phyloP scores from a whole-genome alignment of 78 protist genomes.

The Bodo saltans region DNA sequence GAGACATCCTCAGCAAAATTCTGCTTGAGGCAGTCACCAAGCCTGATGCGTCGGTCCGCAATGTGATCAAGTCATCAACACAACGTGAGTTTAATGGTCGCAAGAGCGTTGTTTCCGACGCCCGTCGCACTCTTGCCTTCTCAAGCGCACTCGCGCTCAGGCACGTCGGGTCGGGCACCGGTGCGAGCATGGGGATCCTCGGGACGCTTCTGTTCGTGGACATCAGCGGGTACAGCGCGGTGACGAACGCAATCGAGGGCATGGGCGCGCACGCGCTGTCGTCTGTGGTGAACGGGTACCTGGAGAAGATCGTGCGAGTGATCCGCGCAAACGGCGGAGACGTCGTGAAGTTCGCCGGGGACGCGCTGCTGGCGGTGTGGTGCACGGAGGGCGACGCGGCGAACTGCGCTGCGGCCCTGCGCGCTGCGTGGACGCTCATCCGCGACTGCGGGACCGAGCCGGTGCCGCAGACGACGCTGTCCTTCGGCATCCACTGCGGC shows the following conservation, averaged over 20 bases:
- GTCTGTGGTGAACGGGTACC: not conserved
- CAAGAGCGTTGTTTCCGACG: too few relatives aligned
- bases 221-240: not conserved
- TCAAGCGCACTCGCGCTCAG: not conserved
- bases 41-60: too few relatives aligned
- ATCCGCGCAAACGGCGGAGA: not conserved
- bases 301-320: not conserved
- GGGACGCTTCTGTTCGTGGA: not conserved
- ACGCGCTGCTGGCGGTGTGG: not conserved
- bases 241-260: not conserved
- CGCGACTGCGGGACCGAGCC: not conserved
- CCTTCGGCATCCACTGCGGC: not conserved
- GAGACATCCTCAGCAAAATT: too few relatives aligned
- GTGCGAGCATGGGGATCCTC: not conserved
- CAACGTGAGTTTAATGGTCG: too few relatives aligned
- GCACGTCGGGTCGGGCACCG: not conserved
- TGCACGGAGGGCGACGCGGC: not conserved
- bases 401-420: not conserved
- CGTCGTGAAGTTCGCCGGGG: not conserved
- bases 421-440: not conserved
- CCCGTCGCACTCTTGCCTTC: not conserved
- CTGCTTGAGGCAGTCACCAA: too few relatives aligned
- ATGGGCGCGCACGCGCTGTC: not conserved
- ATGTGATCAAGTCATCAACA: too few relatives aligned
- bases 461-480: not conserved